Evolutionary conservation across 163 green algal species (phyloP).

Genomic region (Chlorella variabilis): DNA sequence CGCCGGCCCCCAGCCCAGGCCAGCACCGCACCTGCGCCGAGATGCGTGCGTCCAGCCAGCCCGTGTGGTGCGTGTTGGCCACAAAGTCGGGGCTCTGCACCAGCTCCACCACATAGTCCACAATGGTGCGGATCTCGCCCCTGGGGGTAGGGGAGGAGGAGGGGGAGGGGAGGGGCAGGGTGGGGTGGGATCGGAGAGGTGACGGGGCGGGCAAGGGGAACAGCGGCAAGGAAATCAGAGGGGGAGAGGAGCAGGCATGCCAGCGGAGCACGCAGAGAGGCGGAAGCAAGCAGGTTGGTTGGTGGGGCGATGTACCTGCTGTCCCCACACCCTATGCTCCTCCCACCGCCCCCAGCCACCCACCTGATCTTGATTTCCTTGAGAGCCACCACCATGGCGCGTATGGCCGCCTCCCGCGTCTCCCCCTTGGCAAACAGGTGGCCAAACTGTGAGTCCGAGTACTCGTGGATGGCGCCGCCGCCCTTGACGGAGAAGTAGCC

Average conservation of each 20-base stretch:
- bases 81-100: conserved; percentile 85
- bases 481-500: conserved; percentile 98
- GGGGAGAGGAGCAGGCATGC: too few relatives aligned
- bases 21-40: conserved; percentile 58
- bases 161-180: neutral
- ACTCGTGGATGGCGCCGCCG: conserved; percentile 97
- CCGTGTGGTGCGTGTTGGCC: conserved; percentile 90
- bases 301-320: too few relatives aligned
- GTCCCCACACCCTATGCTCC: too few relatives aligned
- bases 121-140: conserved; percentile 93
- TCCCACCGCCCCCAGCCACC: too few relatives aligned
- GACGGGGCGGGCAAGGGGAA: too few relatives aligned
- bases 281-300: too few relatives aligned
- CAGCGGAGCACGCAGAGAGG: too few relatives aligned
- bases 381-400: conserved; percentile 94
- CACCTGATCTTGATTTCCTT: conserved; percentile 92
- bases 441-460: conserved; percentile 96
- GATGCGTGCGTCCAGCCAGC: conserved; percentile 97
- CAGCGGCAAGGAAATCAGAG: too few relatives aligned
- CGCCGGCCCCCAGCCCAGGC: neutral
- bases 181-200: neutral
- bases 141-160: conserved; percentile 21
- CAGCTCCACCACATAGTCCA: conserved; percentile 95
- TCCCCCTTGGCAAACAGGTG: conserved; percentile 96
- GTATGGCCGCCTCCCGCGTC: conserved; percentile 83